phyloP scores from a whole-genome alignment of 179 eudicot species.

The Beta macrorhiza region DNA sequence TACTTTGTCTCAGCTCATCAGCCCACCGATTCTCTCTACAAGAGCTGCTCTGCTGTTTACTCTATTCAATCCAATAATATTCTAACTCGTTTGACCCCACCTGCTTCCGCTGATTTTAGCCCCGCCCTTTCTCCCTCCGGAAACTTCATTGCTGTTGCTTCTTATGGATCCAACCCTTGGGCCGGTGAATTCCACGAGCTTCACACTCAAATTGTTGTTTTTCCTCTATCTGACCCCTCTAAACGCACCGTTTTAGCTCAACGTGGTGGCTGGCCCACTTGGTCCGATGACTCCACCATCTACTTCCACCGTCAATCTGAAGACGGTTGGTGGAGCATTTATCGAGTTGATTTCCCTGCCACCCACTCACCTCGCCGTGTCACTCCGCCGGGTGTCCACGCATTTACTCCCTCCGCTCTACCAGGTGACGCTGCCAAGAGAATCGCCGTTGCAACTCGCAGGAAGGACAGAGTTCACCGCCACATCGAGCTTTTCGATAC shows the following conservation, averaged over 20 bases:
- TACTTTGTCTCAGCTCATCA: constrained; percentile 64
- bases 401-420: constrained; percentile 70
- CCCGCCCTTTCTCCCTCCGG: constrained; percentile 67
- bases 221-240: constrained; percentile 40
- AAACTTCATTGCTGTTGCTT: constrained; percentile 58
- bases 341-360: constrained; percentile 37
- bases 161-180: constrained; percentile 63
- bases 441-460: constrained; percentile 64
- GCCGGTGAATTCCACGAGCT: constrained; percentile 66
- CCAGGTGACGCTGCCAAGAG: constrained; percentile 18
- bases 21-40: constrained; percentile 32
- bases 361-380: constrained; percentile 38
- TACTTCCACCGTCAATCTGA: constrained; percentile 71
- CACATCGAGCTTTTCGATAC: constrained; percentile 69
- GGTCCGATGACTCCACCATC: constrained; percentile 52
- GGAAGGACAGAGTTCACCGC: constrained; percentile 43
- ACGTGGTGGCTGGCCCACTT: constrained; percentile 89
- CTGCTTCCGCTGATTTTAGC: constrained; percentile 58
- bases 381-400: constrained; percentile 74
- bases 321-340: constrained; percentile 93
- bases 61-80: not conserved
- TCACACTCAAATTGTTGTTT: constrained; percentile 56
- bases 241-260: constrained; percentile 43
- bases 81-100: constrained; percentile 44
- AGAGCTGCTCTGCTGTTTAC: constrained; percentile 68